Evolutionary conservation across 1,284 basidiomycete species (phyloP).

Genomic region (Fomitopsis schrenkii): DNA sequence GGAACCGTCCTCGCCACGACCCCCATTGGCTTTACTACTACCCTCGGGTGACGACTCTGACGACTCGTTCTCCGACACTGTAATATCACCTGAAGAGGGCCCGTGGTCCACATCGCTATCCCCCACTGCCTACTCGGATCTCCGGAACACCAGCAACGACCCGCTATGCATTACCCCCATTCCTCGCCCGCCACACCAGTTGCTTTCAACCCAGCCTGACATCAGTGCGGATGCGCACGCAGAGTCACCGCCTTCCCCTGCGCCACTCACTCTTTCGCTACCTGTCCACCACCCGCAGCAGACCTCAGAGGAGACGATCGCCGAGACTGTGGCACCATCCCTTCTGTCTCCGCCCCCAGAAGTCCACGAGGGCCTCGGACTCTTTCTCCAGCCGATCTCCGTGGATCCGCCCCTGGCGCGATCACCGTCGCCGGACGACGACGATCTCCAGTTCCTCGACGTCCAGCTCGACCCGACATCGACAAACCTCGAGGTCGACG

Average conservation of each 20-base stretch:
- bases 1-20: constrained; percentile 8
- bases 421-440: constrained; percentile 45
- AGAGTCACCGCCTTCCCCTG: constrained; percentile 11
- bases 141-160: constrained; percentile 11
- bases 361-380: constrained; percentile 17
- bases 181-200: constrained; percentile 17
- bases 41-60: constrained; percentile 15
- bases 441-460: constrained; percentile 31
- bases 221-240: constrained; percentile 9
- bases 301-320: not conserved
- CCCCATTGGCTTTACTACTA: constrained; percentile 6
- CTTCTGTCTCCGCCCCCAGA: constrained; percentile 7
- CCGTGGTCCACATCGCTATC: constrained; percentile 11
- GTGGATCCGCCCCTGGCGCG: constrained; percentile 29
- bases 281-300: constrained; percentile 1
- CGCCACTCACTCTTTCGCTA: constrained; percentile 12
- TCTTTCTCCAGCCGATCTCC: constrained; percentile 20
- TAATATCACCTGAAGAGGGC: constrained; percentile 19
- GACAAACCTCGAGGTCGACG: constrained; percentile 24
- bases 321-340: constrained; percentile 7
- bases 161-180: constrained; percentile 16
- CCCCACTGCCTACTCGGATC: constrained; percentile 13
- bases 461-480: constrained; percentile 37
- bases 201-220: constrained; percentile 5
- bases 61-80: constrained; percentile 13